Conservation (phyloP, 176 grass and related monocot genomes). For the Musa schizocarpa region DNA sequence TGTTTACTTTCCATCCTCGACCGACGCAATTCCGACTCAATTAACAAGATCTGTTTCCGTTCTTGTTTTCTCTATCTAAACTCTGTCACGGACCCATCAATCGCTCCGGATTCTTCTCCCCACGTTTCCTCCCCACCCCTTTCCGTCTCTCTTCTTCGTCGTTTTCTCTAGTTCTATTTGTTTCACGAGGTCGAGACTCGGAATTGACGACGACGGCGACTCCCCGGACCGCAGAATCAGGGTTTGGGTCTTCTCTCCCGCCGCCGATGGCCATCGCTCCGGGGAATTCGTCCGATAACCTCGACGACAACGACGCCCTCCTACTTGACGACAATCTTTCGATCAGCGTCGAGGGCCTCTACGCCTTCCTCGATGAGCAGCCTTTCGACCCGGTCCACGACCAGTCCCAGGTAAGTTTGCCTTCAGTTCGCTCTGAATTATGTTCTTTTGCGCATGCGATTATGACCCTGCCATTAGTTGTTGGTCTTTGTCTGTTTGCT, state of each 20-base stretch:
- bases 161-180: background rate
- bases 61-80: background rate
- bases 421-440: background rate
- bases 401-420: slow-evolving; percentile 7
- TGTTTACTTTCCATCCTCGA: too few species aligned
- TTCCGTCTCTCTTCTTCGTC: slow-evolving; percentile 16
- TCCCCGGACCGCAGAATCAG: background rate
- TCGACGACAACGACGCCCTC: background rate
- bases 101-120: background rate
- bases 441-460: background rate
- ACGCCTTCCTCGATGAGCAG: slow-evolving; percentile 43
- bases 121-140: background rate
- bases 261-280: slow-evolving; percentile 35
- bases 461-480: background rate
- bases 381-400: background rate
- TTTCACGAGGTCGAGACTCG: background rate
- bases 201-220: background rate
- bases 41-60: too few species aligned
- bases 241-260: slow-evolving; percentile 24
- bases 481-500: too few species aligned
- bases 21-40: too few species aligned
- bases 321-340: slow-evolving; percentile 48
- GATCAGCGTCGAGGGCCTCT: slow-evolving; percentile 43
- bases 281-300: slow-evolving; percentile 20
- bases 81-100: background rate